Evolutionary conservation across 2,329 filamentous ascomycete genomes (phyloP).

Genomic region (Neonectria coccinea): DNA sequence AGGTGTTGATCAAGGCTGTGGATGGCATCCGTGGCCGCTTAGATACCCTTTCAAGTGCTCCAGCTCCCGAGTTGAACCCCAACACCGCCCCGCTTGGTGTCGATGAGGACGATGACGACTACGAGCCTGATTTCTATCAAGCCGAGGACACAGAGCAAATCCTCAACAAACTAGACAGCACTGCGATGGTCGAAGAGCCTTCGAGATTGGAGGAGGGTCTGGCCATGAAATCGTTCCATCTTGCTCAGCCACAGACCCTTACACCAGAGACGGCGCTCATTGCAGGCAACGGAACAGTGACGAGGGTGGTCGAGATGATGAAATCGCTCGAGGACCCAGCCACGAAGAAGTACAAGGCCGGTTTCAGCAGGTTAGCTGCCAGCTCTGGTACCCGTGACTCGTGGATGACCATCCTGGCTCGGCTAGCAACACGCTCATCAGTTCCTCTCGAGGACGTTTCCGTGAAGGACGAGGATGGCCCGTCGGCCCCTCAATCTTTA

Average conservation of each 20-base stretch:
- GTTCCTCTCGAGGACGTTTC: conserved; percentile 73
- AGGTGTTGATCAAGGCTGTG: conserved; percentile 77
- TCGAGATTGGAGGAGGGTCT: conserved; percentile 57
- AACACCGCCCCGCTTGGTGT: conserved; percentile 72
- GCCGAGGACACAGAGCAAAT: conserved; percentile 83
- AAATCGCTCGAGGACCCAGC: conserved; percentile 76
- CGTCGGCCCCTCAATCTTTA: conserved; percentile 58
- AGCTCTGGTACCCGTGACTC: conserved; percentile 87
- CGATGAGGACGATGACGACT: conserved; percentile 86
- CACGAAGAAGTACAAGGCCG: conserved; percentile 72
- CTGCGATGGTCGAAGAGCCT: conserved; percentile 62
- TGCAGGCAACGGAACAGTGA: conserved; percentile 79
- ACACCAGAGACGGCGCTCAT: conserved; percentile 78
- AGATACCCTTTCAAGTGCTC: conserved; percentile 57
- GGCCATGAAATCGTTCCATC: conserved; percentile 80
- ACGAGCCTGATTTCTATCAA: conserved; percentile 87
- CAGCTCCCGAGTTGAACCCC: conserved; percentile 63
- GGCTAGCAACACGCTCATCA: conserved; percentile 83
- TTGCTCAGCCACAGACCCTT: conserved; percentile 81
- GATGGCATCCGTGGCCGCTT: conserved; percentile 69
- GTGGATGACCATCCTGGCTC: conserved; percentile 89
- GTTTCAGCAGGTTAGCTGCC: conserved; percentile 86
- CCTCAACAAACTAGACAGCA: conserved; percentile 79
- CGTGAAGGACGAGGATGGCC: conserved; percentile 69
- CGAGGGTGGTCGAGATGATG: conserved; percentile 83